A percentile compares a stretch with the other conserved stretches of the same genome.
phyloP scores from a whole-genome alignment of 139 green algal genomes.

The Yamagishiella unicocca region DNA sequence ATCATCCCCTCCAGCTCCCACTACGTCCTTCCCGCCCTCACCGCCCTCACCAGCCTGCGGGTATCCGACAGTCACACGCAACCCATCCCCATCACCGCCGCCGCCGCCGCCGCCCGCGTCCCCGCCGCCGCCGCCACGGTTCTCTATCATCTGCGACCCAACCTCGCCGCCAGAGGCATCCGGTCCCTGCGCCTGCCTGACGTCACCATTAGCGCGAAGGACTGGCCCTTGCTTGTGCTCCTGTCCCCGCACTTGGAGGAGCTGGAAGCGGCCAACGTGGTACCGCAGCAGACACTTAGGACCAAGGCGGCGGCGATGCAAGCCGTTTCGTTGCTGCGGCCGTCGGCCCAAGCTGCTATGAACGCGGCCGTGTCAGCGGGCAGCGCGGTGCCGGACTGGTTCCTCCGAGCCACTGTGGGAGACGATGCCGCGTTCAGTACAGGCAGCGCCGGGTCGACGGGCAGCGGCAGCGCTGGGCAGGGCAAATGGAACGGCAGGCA shows the following conservation, averaged over 20 bases:
- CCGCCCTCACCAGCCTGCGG: constrained; percentile 2
- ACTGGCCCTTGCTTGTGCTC: neutral
- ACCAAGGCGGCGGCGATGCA: neutral
- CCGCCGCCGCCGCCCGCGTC: neutral
- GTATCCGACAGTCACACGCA: neutral
- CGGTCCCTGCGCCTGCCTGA: constrained; percentile 14
- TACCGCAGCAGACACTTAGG: neutral
- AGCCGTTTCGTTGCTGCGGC: neutral
- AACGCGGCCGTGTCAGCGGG: neutral
- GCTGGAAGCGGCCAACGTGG: constrained; percentile 6
- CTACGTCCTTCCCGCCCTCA: neutral
- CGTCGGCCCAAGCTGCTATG: neutral
- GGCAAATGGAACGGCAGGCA: neutral
- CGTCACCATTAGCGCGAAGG: neutral
- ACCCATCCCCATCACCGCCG: neutral
- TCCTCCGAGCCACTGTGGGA: neutral
- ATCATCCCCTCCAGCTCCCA: neutral
- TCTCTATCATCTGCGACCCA: neutral
- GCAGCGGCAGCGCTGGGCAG: neutral
- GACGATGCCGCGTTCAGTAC: neutral
- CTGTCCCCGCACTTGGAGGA: constrained; percentile 1
- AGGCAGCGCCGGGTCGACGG: neutral
- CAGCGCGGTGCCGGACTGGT: constrained; percentile 34
- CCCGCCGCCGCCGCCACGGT: neutral
- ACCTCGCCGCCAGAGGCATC: neutral